Conservation (phyloP, 352 stramenopile genomes). For the Phytophthora melonis region DNA sequence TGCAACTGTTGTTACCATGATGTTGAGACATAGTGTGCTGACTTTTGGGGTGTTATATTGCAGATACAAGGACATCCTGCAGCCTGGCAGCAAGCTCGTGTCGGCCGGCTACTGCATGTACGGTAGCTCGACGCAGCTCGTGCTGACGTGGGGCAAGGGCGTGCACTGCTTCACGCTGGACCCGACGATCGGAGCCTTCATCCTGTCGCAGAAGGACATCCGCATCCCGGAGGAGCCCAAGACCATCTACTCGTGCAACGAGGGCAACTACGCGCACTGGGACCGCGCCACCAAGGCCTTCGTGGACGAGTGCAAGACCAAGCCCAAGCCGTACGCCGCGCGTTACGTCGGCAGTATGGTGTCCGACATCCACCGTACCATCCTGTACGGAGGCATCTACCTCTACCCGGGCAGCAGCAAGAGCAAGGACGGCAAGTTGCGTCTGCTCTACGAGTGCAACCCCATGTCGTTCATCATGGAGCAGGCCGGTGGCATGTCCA, state of each 20-base stretch:
- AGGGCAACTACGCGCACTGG: conserved; percentile 97
- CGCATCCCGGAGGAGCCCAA: conserved; percentile 93
- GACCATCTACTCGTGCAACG: conserved; percentile 98
- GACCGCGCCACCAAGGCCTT: conserved; percentile 93
- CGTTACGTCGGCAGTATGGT: conserved; percentile 99
- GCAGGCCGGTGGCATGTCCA: conserved; percentile 96
- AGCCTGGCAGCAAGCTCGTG: conserved; percentile 94
- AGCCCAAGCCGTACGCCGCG: conserved; percentile 73
- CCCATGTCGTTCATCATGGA: conserved; percentile 99
- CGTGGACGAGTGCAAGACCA: conserved; percentile 89
- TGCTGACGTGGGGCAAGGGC: conserved; percentile 96
- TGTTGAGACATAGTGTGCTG: conserved; percentile 12
- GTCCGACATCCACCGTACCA: conserved; percentile 98
- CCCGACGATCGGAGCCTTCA: conserved; percentile 98
- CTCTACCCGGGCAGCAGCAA: conserved; percentile 98
- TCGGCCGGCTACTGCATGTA: conserved; percentile 99
- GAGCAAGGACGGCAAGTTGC: conserved; percentile 94
- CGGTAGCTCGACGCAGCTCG: conserved; percentile 97
- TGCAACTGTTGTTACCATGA: neutral
- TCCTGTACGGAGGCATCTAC: conserved; percentile 99
- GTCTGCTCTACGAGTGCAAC: conserved; percentile 99
- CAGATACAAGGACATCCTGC: conserved; percentile 93
- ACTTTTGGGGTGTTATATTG: too few relatives aligned
- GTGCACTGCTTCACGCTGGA: conserved; percentile 99
- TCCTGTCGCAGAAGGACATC: conserved; percentile 96